Conservation (phyloP, 2,329 filamentous ascomycete genomes). For the Neodidymelliopsis sp. region DNA sequence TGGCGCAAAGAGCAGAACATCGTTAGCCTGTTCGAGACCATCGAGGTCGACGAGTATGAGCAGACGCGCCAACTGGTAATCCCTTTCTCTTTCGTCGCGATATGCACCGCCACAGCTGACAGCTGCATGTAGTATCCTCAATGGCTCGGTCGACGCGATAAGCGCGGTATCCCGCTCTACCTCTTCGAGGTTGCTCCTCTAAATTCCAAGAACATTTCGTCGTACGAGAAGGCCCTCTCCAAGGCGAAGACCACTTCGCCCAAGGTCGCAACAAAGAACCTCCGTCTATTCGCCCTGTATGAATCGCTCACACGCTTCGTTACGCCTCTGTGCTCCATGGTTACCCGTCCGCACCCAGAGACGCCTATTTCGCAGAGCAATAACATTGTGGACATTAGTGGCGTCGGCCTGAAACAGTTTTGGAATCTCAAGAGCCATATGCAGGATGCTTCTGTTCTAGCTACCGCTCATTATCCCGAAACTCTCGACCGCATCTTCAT, state of each 20-base stretch:
- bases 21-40: conserved; percentile 81
- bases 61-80: conserved; percentile 76
- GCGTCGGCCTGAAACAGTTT: conserved; percentile 89
- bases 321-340: conserved; percentile 81
- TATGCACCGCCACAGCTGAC: conserved; percentile 20
- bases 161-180: conserved; percentile 89
- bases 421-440: conserved; percentile 95
- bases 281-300: conserved; percentile 90
- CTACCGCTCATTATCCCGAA: conserved; percentile 94
- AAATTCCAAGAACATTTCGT: conserved; percentile 79
- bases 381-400: conserved; percentile 92
- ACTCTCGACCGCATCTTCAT: conserved; percentile 88
- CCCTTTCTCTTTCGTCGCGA: conserved; percentile 24
- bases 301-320: conserved; percentile 90
- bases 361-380: conserved; percentile 93
- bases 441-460: conserved; percentile 87
- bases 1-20: conserved; percentile 85
- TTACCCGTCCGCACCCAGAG: conserved; percentile 75
- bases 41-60: conserved; percentile 85
- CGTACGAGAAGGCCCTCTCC: conserved; percentile 73
- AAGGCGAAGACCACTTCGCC: conserved; percentile 66
- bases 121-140: conserved; percentile 75
- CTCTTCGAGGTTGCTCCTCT: conserved; percentile 86
- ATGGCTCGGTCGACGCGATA: conserved; percentile 92
- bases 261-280: conserved; percentile 75